Base-by-base conservation (phyloP, 495 filamentous ascomycete genomes). In the Aspergillus carlsbadensis region DNA sequence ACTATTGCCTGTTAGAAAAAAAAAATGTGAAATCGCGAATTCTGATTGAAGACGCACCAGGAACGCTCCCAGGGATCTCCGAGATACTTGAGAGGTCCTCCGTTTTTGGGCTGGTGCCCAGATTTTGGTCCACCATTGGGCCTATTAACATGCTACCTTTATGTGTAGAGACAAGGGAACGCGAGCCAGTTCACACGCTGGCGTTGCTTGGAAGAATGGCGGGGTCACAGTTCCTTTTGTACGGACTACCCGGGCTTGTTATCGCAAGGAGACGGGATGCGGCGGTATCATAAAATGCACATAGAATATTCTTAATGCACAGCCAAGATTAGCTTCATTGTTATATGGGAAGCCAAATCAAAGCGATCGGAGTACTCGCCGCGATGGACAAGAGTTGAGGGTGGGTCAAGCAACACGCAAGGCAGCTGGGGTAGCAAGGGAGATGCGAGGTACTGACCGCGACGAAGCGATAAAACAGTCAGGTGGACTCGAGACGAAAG, bases 31-130 rank as follows among this genome's bases (percentile, higher is more conserved):
- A 34, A 31, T 34, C n/a, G 22, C 17, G 39, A 56, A 2, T 37
- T 22, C 26, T 26, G 29, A 37, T 41, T 18, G 10, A 36, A 42
- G 21, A 56, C 50, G 35, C 68, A 78, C 75, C 73, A 63, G 72
- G 66, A 63, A 76, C 65, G 45, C 74, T 66, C 52, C 60, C 71
- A 37, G 74, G 73, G 24, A 74, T 59, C 65, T 78, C 76, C 56
- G 73, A 72, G 56, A 78, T 78, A 54, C 74, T 77, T 42, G 74
- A 69, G n/a, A 78, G 70, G 54, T 77, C 71, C 42, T 69, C 68
- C 57, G 70, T 57, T 61, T 74, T 67, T 52, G 71, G 64, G 65
- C 65, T 76, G 48, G 65, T 61, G 58, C 65, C 61, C 47, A 54
- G 58, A 46, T 70, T 63, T 62, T 77, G 72, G 55, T 58, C 66